Evolutionary conservation across 106 monocot species (phyloP), one percentile per base, ranked within the genome.

Genomic region (Allium cepa): DNA sequence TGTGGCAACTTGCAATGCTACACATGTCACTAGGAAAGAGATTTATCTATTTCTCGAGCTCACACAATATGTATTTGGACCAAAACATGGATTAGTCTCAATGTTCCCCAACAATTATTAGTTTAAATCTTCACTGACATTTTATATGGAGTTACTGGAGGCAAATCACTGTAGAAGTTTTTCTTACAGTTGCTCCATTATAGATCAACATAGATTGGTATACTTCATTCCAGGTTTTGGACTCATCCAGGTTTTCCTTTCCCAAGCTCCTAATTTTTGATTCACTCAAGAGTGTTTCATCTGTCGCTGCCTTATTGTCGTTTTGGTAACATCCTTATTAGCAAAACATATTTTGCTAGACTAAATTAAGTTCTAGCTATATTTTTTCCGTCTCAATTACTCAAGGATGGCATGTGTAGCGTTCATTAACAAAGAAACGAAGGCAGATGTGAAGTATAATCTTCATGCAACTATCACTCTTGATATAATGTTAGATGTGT

Each of bases 31-130:
- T 53, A n/a, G 68, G 68, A 3, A 55, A 36, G 10, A 26, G 68
- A 55, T 68, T 68, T 12, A 68, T n/a, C 68, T 52, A 49, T 68
- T 53, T 14, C 68, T 28, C 8, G 68, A 68, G 56, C 68, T 68
- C 11, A 53, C 53, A 7, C 68, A 68, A 16, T 53, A 68, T 56
- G 68, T 26, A 0, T 68, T 68, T 12, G 68, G 68, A 7, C 36
- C 68, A 1, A 56, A 56, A 16, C 56, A 53, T 17, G 68, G 68
- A 10, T 8, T 68, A 8, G 55, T 22, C 53, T 68, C 28, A 26
- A 53, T 15, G 68, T 68, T 2, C 68, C 68, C 10, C 55, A 36
- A 10, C 68, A 68, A n/a, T 8, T 68, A 26, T 10, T 68, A 2
- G 68, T 68, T 7, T 26, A 45, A 46, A 36, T 16, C 46, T 56